A percentile compares a stretch with the other conserved stretches of the same genome.
Conservation (phyloP, 2,329 filamentous ascomycete genomes). For the Colletotrichum sp. region DNA sequence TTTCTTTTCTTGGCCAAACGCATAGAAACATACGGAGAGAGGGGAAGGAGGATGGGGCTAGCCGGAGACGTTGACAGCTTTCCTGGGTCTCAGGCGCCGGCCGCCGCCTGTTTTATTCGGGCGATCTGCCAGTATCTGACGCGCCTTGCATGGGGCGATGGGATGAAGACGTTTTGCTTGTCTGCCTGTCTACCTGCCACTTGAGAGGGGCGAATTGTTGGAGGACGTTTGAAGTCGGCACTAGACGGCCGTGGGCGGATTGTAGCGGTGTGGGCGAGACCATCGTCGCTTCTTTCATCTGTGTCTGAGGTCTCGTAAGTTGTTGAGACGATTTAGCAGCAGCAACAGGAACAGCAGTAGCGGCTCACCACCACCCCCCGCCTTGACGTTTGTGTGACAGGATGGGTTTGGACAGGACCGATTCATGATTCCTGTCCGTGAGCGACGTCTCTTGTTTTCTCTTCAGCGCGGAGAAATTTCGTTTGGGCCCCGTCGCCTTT, state of each 20-base stretch:
- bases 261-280: neutral
- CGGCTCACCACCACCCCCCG: neutral
- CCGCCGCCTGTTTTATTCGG: neutral
- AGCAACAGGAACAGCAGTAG: neutral
- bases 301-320: neutral
- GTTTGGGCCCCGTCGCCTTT: accelerated
- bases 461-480: neutral
- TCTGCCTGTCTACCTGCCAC: neutral
- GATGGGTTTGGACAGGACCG: neutral
- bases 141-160: neutral
- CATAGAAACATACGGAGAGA: neutral
- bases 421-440: neutral
- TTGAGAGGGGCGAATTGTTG: neutral
- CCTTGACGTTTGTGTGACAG: neutral
- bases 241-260: neutral
- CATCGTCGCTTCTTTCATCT: neutral
- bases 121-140: neutral
- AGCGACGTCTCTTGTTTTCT: neutral
- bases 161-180: neutral
- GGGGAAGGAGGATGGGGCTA: neutral
- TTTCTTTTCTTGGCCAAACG: neutral
- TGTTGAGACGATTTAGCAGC: neutral
- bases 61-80: neutral
- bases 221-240: neutral
- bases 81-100: neutral